Evolutionary conservation across 2,329 filamentous ascomycete species (phyloP), one percentile per base, ranked within the genome.

Genomic region (Exserohilum rostratum): DNA sequence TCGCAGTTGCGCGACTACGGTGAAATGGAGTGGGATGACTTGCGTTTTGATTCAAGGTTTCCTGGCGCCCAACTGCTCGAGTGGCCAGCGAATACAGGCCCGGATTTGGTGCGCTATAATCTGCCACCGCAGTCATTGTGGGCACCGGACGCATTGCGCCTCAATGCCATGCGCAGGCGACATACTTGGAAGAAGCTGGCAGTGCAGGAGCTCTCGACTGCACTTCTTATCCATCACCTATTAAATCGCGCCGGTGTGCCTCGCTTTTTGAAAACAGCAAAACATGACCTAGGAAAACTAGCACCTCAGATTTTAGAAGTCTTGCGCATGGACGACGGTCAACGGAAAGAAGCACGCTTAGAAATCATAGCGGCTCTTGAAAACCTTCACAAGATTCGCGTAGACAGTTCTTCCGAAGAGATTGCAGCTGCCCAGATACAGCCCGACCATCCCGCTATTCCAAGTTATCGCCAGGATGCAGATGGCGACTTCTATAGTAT

Each of bases 111-210:
- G 12, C 59, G 58, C 3, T 53, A 71, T 27, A 60, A 74, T 48
- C 60, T 80, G 20, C 73, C 79, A 6, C 79, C 79, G 3, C 76
- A 81, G 48, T 81, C 79, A 3, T 63, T 80, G 22, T 81, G 79
- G 67, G 76, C 79, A 2, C 49, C 64, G 0, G 68, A 73, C n/a
- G 15, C 48, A 7, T 47, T 64, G 12, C 76, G 75, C 13, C 43
- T 56, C 31, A 70, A 66, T 15, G 70, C 73, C 0, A 58, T 73
- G 29, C 55, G 65, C 9, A 68, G 58, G 33, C 63, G 70, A 31
- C 77, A 76, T 61, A 70, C 67, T 0, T 68, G 72, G 50, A 80
- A 80, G 60, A 81, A 82, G 64, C 46, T 79, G 40, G 70, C 74
- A 34, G 70, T 70, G 27, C 72, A 77, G 29, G 75, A 79, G 48